Base-by-base conservation (phyloP, 78 protist genomes). In the Isochrysis galbana region DNA sequence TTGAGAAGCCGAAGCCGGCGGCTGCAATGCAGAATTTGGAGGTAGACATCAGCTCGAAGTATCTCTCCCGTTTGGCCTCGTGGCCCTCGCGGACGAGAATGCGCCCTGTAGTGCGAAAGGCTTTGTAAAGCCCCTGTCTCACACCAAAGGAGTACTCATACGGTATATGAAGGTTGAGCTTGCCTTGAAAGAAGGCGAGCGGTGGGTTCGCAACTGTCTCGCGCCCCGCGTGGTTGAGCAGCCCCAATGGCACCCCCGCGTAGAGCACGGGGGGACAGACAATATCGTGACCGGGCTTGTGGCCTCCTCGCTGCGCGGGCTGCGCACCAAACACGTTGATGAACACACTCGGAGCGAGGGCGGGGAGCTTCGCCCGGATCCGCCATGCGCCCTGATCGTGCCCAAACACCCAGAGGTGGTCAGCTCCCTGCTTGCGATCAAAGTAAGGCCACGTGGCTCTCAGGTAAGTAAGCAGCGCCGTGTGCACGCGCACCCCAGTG, bases 361-460 rank as follows among this genome's bases (percentile, higher is more conserved):
- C 47, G 32, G 47, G 84, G 48, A 77, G n/a, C 84, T 77, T 77
- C 32, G 44, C 34, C 2, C 84, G 84, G 26, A 77, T 39, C 29
- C 84, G 84, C 84, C 84, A 77, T 4, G 36, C 84, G 44, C 84
- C 84, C 74, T 61, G 84, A 29, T 77, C 84, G 84, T 77, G 84
- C 32, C 84, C 84, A 39, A 77, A 77, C 32, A 77, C 84, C 84
- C 84, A 77, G 29, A 77, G 1, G 84, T 77, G 84, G 84, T 77
- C 84, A 22, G 14, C n/a, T 46, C 88, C 88, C 26, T 34, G 38
- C 22, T 42, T 0, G 11, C 55, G 48, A n/a, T 5, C 36, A 4
- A 41, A 80, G 88, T 26, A 80, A 21, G 88, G 88, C 39, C 55
- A 10, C 29, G 38, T 80, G 10, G 2, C 5, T 1, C 39, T 2